Base-by-base conservation (phyloP, 345 rosid species). In the Boechera divaricarpa region DNA sequence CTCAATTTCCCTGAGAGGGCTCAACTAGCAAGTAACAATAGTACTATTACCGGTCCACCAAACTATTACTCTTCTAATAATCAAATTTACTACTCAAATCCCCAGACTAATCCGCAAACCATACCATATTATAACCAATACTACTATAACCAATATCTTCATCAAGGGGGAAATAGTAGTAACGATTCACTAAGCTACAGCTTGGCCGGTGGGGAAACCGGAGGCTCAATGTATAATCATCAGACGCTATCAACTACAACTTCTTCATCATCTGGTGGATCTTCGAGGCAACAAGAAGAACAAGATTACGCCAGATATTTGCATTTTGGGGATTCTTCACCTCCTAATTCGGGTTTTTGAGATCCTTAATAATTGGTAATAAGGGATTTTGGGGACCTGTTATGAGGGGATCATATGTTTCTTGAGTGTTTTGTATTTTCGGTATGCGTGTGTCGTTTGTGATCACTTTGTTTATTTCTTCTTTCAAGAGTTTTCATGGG, bases 1-100 rank as follows among this genome's bases (percentile, higher is more conserved):
- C 92, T 91, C n/a, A 91, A 91, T 61, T 89, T 89, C 83, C 93
- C 92, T 0, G 97, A 87, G 79, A 81, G 97, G 55, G 97, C 89
- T 78, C 90, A 87, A 36, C 71, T 81, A 77, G 76, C 67, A 32
- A 78, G 72, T 79, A 79, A 45, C 67, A 38, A 16, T 62, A 79
- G 58, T 67, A 52, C 64, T 10, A 53, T 53, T 6, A 59, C 74
- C 12, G 54, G 45, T 13, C 42, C 57, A 60, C 78, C 82, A 54
- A 62, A 68, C 75, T 67, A 79, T 61, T 45, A 61, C 42, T 59
- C 77, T 60, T 56, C 67, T 57, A 65, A 49, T 26, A 61, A 73
- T 67, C 82, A 79, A 73, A 1, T 41, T 5, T 79, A 67, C 69
- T 61, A 52, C 68, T 67, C 78, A 13, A 61, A 73, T 67, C 70